Percentiles rank a stretch among this genome's conserved stretches.
These are phyloP conservation scores for Apocynum venetum DNA, from an alignment of 257 asterid species.

Conservation along the genomic window DNA sequence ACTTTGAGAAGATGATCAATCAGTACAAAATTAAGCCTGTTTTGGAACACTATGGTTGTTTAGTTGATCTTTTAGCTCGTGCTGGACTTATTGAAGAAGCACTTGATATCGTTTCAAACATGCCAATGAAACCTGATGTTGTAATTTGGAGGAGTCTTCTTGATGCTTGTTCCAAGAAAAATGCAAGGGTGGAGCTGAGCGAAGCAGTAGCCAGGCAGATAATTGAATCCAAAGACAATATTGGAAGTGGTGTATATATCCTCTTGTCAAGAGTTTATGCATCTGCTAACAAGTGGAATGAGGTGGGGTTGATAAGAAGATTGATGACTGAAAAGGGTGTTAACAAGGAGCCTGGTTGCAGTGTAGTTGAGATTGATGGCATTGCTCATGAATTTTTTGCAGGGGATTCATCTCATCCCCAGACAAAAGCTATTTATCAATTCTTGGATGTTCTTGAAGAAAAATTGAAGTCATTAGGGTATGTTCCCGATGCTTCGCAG, in stretches of 20 bases:
- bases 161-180: slow-evolving; percentile 55
- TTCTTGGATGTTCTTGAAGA: slow-evolving; percentile 47
- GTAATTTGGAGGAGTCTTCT: slow-evolving; percentile 81
- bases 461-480: slow-evolving; percentile 41
- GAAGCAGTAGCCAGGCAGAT: slow-evolving; percentile 54
- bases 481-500: slow-evolving; percentile 43
- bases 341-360: slow-evolving; percentile 71
- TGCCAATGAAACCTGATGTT: slow-evolving; percentile 74
- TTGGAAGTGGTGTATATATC: slow-evolving; percentile 57
- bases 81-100: slow-evolving; percentile 58
- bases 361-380: slow-evolving; percentile 60
- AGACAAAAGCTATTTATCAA: slow-evolving; percentile 38
- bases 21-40: slow-evolving; percentile 50
- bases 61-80: slow-evolving; percentile 64
- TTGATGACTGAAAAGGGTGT: slow-evolving; percentile 62
- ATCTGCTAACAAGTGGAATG: slow-evolving; percentile 63
- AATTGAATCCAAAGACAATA: slow-evolving; percentile 32
- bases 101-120: slow-evolving; percentile 47
- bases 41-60: slow-evolving; percentile 81
- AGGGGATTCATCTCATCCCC: slow-evolving; percentile 68
- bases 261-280: slow-evolving; percentile 68
- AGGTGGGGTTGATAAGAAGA: slow-evolving; percentile 68
- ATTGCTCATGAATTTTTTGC: slow-evolving; percentile 61
- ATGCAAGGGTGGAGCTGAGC: slow-evolving; percentile 41
- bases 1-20: slow-evolving; percentile 46